Conservation (phyloP, 345 rosid genomes). For the Aquilaria yunnanensis region DNA sequence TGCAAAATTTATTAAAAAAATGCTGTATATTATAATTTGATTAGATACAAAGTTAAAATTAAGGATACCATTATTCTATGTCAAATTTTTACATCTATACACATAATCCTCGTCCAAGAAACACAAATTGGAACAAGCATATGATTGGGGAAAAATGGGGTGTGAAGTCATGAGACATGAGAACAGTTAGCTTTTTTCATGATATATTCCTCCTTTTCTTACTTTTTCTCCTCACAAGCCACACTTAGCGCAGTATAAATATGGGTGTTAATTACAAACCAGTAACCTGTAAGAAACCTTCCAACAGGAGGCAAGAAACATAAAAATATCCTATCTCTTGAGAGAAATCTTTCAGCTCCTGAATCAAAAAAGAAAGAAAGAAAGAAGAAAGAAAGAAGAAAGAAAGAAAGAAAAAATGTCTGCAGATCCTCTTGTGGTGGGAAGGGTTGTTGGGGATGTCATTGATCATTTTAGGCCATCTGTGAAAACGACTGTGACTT, state of each 20-base stretch:
- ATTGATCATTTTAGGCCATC: slow-evolving; percentile 51
- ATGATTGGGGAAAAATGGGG: too few species aligned
- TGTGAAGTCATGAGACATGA: too few species aligned
- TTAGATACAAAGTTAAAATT: too few species aligned
- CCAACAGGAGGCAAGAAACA: neutral
- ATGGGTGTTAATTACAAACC: slow-evolving; percentile 8
- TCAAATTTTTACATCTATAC: too few species aligned
- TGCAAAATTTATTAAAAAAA: too few species aligned
- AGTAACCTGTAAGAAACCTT: slow-evolving; percentile 6
- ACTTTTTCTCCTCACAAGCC: too few species aligned
- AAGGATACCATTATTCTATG: too few species aligned
- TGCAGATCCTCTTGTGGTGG: slow-evolving; percentile 74
- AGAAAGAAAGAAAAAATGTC: slow-evolving; percentile 22
- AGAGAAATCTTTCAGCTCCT: neutral
- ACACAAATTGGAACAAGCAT: too few species aligned
- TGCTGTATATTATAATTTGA: too few species aligned
- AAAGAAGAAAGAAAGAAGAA: neutral
- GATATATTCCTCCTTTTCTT: too few species aligned
- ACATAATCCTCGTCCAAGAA: too few species aligned
- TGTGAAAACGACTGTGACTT: slow-evolving; percentile 66
- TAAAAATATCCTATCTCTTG: neutral
- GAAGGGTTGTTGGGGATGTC: slow-evolving; percentile 89
- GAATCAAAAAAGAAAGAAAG: neutral
- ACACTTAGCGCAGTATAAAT: slow-evolving; percentile 23
- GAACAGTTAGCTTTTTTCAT: too few species aligned